Evolutionary conservation across 805 yeast species (phyloP).

Genomic region (Saccharomycopsis olivae): DNA sequence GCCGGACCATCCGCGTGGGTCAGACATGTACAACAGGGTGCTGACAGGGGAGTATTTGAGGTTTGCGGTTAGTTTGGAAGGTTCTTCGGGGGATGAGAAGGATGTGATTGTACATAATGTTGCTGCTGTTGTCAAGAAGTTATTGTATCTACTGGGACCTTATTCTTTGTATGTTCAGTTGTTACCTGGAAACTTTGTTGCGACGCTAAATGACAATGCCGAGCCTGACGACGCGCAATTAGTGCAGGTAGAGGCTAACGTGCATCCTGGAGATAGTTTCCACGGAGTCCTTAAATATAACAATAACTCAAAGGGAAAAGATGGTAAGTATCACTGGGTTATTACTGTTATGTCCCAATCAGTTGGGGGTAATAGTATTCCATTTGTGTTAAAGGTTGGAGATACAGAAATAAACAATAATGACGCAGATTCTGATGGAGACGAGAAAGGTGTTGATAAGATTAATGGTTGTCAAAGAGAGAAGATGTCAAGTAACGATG

Average conservation of each 20-base stretch:
- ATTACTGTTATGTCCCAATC: slow-evolving; percentile 77
- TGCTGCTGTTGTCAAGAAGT: no score
- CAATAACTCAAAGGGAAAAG: slow-evolving; percentile 28
- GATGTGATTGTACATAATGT: no score
- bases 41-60: no score
- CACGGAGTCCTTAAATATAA: slow-evolving; percentile 43
- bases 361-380: slow-evolving; percentile 58
- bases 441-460: background rate
- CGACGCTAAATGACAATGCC: slow-evolving; percentile 29
- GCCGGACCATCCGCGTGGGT: no score
- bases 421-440: background rate
- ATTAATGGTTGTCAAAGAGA: no score
- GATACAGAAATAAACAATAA: background rate
- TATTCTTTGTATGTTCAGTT: slow-evolving; percentile 78
- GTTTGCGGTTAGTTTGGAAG: no score
- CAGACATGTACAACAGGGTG: no score
- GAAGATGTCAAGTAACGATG: background rate
- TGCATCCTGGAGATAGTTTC: slow-evolving; percentile 66
- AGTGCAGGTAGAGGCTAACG: slow-evolving; percentile 37
- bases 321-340: slow-evolving; percentile 39
- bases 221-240: slow-evolving; percentile 29
- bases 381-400: slow-evolving; percentile 48
- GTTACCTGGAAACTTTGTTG: slow-evolving; percentile 53
- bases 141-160: slow-evolving; percentile 86
- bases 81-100: no score